Base-by-base conservation (phyloP, 2,329 filamentous ascomycete genomes). In the Lizonia empirigonia region DNA sequence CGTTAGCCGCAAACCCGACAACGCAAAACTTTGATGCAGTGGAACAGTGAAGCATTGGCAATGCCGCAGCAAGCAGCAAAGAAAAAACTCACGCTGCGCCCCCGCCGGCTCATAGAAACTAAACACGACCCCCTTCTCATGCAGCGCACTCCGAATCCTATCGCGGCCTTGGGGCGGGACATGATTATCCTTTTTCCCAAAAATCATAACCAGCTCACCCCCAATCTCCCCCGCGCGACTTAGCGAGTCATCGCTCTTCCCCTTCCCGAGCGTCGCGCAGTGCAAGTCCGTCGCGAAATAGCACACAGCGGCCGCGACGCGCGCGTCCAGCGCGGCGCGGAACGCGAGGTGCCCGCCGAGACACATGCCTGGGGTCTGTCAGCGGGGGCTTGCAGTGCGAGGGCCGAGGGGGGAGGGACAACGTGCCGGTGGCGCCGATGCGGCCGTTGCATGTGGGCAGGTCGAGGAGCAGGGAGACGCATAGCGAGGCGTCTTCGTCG, bases 271-370 rank as follows among this genome's bases (percentile, higher is more conserved):
- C 7, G 87, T 90, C 50, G 84, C 82, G 57, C 80, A 84, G 77
- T 97, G 93, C 44, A 97, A 86, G 76, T 97, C 93, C 10, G 92
- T 97, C 7, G 90, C 91, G 74, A 97, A 97, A 78, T 91, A 97
- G 71, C 90, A 87, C 23, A 96, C 88, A 29, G 86, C 85, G 23
- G 90, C 89, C 30, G 82, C 81, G 51, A 97, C 84, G 49, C 92
- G 83, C 18, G 83, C 80, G 72, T 97, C 91, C 39, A 97, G 81
- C 64, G 86, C 85, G 63, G 82, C 84, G 33, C 86, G 80, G 70
- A 85, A 88, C 74, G 89, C 90, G 15, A 97, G 83, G 70, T 97
- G 93, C 1, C 93, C 92, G 44, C 93, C 93, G 1, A 97, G 84
- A 73, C 92, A 97, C 92, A 97, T 97, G 9, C 67, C 65, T 68